Base-by-base conservation (phyloP, 768 basidiomycete genomes). In the Tylopilus plumbeoviolaceoides region DNA sequence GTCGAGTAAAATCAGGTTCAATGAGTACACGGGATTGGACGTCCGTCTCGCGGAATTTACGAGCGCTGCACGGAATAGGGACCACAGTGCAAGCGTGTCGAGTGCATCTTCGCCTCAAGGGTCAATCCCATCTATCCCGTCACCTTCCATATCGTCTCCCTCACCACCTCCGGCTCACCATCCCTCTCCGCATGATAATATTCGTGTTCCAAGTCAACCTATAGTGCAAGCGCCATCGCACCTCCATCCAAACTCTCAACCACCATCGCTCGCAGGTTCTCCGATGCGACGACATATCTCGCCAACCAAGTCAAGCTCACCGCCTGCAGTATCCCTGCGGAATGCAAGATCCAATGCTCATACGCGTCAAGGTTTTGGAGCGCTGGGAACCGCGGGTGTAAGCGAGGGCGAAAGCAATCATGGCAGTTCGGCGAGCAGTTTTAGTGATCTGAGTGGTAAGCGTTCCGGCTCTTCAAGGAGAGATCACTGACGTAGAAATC, bases 381-480 rank as follows among this genome's bases (percentile, higher is more conserved):
- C 61, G 75, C 49, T 72, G 72, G 47, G 75, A 68, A 51, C 72
- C 40, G 61, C 74, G 33, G 71, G 66, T 39, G 63, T 68, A 35
- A 80, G 79, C 58, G 81, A 85, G 51, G 76, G 80, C 50, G 77
- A 76, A 41, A 87, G 86, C 59, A 81, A 74, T 57, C 78, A 85
- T 46, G 82, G 83, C 3, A 91, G 89, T 21, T 82, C 84, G 40
- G 81, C 89, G 0, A 91, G 89, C 7, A 83, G 91, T 66, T 91
- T 92, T 61, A 92, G 90, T 62, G 91, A 93, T 63, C 63, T 92
- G 41, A 93, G 91, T 61, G 90, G 91, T 90, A 61, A 62, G 80
- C 70, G 0, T 36, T 41, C 17, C 17, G 5, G 30, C 5, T 30
- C 12, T n/a, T 11, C 40, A 38, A 44, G 21, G 14, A 40, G 21